Evolutionary conservation across 352 stramenopile species (phyloP).

Genomic region (Phytophthora litchii): DNA sequence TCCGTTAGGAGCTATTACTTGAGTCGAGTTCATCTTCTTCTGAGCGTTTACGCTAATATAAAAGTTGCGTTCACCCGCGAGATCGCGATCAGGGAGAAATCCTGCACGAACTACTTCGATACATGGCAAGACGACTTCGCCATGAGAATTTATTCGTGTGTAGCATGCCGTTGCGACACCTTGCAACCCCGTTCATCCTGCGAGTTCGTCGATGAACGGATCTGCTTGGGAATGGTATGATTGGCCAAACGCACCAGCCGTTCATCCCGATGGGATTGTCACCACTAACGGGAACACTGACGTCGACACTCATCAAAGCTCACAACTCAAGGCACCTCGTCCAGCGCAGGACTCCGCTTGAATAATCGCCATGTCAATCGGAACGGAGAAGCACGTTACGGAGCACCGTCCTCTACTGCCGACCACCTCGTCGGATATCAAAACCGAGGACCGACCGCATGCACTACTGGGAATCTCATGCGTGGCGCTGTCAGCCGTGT

Average conservation of each 20-base stretch:
- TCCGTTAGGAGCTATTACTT: slow-evolving; percentile 1
- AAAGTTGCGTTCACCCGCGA: no score
- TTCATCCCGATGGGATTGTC: slow-evolving; percentile 8
- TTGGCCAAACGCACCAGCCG: slow-evolving; percentile 27
- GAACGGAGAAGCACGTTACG: slow-evolving; percentile 21
- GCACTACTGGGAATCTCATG: slow-evolving; percentile 63
- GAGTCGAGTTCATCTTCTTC: not conserved
- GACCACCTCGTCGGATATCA: slow-evolving; percentile 22
- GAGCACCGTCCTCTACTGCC: slow-evolving; percentile 41
- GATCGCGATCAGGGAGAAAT: no score
- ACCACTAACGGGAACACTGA: not conserved
- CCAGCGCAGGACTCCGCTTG: not conserved
- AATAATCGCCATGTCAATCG: slow-evolving; percentile 33
- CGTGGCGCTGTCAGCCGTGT: slow-evolving; percentile 76
- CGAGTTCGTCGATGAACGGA: slow-evolving; percentile 1
- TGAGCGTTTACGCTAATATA: no score
- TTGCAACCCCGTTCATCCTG: slow-evolving; percentile 11
- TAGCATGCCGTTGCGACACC: slow-evolving; percentile 11
- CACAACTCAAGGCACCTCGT: slow-evolving; percentile 18
- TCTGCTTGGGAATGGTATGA: slow-evolving; percentile 5
- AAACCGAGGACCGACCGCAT: slow-evolving; percentile 45
- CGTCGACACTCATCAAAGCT: slow-evolving; percentile 24
- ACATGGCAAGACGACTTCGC: no score
- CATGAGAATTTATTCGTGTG: slow-evolving; percentile 14
- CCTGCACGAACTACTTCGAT: no score